phyloP scores from a whole-genome alignment of 2,329 filamentous ascomycete species.

The Ceratocystis smalleyi region DNA sequence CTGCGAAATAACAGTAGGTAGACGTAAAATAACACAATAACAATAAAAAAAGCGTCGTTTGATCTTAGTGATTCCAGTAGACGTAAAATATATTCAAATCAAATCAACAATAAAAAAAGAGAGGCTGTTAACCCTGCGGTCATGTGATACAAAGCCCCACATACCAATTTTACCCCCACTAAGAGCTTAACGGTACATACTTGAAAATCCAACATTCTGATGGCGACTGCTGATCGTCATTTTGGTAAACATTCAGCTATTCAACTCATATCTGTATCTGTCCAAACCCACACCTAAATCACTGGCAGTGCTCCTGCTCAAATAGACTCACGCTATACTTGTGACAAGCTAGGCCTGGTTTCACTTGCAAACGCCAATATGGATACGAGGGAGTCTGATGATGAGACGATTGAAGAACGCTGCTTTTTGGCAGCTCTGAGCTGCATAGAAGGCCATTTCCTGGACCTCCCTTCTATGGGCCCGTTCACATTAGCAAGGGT shows the following conservation, averaged over 20 bases:
- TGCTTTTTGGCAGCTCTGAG: constrained; percentile 45
- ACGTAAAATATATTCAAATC: too few species aligned
- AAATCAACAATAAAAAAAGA: too few species aligned
- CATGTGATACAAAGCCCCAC: neutral
- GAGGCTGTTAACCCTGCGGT: neutral
- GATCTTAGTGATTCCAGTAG: too few species aligned
- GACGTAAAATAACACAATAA: too few species aligned
- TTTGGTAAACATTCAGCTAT: neutral
- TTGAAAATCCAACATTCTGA: neutral
- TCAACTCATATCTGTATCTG: neutral
- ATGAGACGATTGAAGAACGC: constrained; percentile 46
- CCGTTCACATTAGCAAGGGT: constrained; percentile 39
- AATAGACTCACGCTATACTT: neutral
- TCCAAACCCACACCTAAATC: too few species aligned
- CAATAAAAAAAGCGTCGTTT: too few species aligned
- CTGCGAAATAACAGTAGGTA: too few species aligned
- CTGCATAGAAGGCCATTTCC: constrained; percentile 47
- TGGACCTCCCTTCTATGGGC: constrained; percentile 41
- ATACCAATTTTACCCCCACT: neutral
- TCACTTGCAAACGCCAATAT: constrained; percentile 1
- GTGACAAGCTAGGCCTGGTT: neutral
- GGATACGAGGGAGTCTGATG: constrained; percentile 4
- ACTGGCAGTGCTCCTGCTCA: too few species aligned
- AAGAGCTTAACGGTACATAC: neutral
- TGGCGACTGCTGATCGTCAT: neutral